Percentiles rank a stretch among this genome's conserved stretches.
These are phyloP conservation scores for Apiotrichum mycotoxinovorans DNA, from an alignment of 1,284 basidiomycete species.

Conservation along the genomic window DNA sequence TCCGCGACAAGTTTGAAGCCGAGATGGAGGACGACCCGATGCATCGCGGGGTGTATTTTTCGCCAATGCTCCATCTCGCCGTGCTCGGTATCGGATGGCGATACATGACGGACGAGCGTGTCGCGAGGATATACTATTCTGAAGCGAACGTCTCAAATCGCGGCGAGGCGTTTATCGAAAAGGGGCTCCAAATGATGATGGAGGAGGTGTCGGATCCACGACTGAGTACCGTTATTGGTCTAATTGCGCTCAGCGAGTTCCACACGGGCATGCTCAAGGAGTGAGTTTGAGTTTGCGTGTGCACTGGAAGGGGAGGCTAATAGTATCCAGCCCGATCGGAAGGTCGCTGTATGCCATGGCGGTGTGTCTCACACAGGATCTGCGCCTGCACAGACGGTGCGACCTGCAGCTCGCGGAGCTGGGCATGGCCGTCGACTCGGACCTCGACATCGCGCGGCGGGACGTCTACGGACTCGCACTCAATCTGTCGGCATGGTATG, in stretches of 20 bases:
- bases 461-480: constrained; percentile 19
- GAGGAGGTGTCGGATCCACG: constrained; percentile 16
- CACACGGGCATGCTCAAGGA: constrained; percentile 19
- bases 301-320: no score
- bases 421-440: constrained; percentile 13
- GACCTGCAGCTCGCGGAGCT: constrained; percentile 21
- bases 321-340: constrained; percentile 6
- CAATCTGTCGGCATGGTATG: constrained; percentile 23
- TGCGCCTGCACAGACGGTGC: constrained; percentile 23
- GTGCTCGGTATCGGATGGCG: constrained; percentile 24
- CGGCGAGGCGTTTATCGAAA: constrained; percentile 18
- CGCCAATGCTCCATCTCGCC: constrained; percentile 21
- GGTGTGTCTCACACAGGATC: background rate
- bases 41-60: constrained; percentile 18
- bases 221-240: constrained; percentile 20
- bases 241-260: constrained; percentile 17
- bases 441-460: constrained; percentile 23
- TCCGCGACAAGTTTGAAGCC: constrained; percentile 19
- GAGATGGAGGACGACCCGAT: constrained; percentile 22
- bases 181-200: constrained; percentile 16
- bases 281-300: constrained; percentile 9
- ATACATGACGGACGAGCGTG: constrained; percentile 13
- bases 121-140: constrained; percentile 19
- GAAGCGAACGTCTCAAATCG: constrained; percentile 1
- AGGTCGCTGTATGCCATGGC: constrained; percentile 1